Conservation (phyloP, 208 protist species). For the Trypanosoma mega region DNA sequence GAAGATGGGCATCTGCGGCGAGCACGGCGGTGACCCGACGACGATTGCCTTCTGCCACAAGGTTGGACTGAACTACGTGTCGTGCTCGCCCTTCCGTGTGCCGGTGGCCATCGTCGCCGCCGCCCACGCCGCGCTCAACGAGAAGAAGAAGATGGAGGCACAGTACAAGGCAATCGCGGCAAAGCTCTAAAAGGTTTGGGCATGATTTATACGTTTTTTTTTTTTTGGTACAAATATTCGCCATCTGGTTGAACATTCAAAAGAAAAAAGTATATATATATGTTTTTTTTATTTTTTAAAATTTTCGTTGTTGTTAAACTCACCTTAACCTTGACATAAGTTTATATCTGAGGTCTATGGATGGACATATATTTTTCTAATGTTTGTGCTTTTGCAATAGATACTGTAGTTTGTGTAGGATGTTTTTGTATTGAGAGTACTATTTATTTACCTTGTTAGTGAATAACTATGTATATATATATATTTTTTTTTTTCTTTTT, state of each 20-base stretch:
- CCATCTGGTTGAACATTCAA: no score
- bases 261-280: no score
- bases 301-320: constrained; percentile 11
- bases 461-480: no score
- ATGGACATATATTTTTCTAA: no score
- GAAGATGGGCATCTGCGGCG: constrained; percentile 94
- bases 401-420: no score
- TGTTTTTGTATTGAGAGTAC: no score
- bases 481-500: constrained; percentile 8
- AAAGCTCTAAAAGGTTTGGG: constrained; percentile 59
- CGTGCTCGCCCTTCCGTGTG: constrained; percentile 95
- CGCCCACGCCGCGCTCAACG: constrained; percentile 90
- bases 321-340: no score
- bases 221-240: no score
- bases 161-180: constrained; percentile 32
- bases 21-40: constrained; percentile 93
- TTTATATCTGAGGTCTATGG: no score
- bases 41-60: constrained; percentile 94
- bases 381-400: no score
- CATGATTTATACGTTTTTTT: no score
- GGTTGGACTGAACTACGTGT: constrained; percentile 93
- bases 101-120: constrained; percentile 94
- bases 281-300: constrained; percentile 21
- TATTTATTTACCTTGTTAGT: no score
- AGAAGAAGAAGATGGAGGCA: constrained; percentile 46